Conservation (phyloP, 768 basidiomycete species). For the Suillus fuscotomentosus region DNA sequence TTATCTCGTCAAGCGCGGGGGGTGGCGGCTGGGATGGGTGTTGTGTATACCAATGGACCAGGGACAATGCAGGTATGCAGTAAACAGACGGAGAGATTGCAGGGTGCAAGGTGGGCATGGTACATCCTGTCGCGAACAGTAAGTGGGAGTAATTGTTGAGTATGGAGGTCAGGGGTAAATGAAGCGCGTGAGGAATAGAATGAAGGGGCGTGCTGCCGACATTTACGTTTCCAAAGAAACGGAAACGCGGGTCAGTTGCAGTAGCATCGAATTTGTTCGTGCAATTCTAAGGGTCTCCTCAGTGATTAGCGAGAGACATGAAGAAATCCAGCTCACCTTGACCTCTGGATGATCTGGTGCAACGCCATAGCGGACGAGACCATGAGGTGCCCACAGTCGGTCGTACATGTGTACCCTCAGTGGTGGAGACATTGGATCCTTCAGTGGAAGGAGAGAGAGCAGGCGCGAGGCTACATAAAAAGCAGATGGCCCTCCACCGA, state of each 20-base stretch:
- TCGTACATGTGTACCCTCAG: slow-evolving; percentile 86
- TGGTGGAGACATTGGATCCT: slow-evolving; percentile 29
- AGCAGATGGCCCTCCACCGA: slow-evolving; percentile 95
- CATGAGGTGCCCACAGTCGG: slow-evolving; percentile 91
- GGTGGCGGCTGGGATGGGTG: slow-evolving; percentile 71
- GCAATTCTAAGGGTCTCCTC: slow-evolving; percentile 69
- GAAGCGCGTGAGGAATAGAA: slow-evolving; percentile 50
- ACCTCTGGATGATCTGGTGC: slow-evolving; percentile 99
- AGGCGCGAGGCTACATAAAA: slow-evolving; percentile 92
- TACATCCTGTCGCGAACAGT: slow-evolving; percentile 84
- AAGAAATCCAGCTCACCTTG: slow-evolving; percentile 50
- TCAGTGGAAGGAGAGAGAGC: slow-evolving; percentile 56
- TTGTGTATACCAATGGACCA: slow-evolving; percentile 97
- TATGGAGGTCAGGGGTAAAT: slow-evolving; percentile 60
- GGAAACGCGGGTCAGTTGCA: slow-evolving; percentile 76
- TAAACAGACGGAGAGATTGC: slow-evolving; percentile 44
- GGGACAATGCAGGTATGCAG: slow-evolving; percentile 71
- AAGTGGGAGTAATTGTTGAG: slow-evolving; percentile 79
- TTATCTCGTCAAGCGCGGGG: slow-evolving; percentile 60
- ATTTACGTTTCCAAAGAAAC: slow-evolving; percentile 91
- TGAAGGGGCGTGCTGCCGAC: slow-evolving; percentile 37
- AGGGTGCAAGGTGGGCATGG: slow-evolving; percentile 59
- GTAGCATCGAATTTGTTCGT: slow-evolving; percentile 90
- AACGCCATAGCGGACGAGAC: slow-evolving; percentile 93
- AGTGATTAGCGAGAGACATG: slow-evolving; percentile 11